Conservation (phyloP, 75 land plant species). For the Larix kaempferi region DNA sequence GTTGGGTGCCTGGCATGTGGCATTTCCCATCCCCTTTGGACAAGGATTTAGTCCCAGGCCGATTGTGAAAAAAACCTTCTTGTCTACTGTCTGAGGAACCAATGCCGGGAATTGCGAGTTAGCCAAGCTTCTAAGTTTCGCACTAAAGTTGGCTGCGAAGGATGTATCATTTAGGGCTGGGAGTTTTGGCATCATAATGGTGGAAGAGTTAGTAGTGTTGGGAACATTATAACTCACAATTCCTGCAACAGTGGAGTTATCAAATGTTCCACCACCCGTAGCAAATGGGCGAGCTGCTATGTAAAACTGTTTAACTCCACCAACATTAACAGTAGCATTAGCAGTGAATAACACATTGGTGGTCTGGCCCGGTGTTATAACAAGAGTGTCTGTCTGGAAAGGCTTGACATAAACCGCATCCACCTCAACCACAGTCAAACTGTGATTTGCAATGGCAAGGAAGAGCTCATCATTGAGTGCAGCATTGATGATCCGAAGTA, state of each 20-base stretch:
- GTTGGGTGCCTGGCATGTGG: too few relatives aligned
- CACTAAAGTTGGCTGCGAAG: conserved; percentile 10
- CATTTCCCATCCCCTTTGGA: too few relatives aligned
- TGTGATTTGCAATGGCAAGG: conserved; percentile 32
- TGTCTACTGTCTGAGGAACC: conserved; percentile 25
- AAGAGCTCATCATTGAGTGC: conserved; percentile 34
- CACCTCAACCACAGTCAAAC: conserved; percentile 31
- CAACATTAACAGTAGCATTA: not conserved
- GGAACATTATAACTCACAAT: not conserved
- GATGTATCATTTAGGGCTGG: conserved; percentile 14
- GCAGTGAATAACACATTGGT: conserved; percentile 29
- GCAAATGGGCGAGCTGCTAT: conserved; percentile 19
- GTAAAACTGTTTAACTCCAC: conserved; percentile 3
- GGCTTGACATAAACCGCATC: conserved; percentile 34
- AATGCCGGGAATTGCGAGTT: not conserved
- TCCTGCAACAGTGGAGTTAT: conserved; percentile 10
- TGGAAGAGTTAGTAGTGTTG: not conserved
- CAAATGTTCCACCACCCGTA: conserved; percentile 8
- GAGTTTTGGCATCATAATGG: not conserved
- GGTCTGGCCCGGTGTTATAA: conserved; percentile 39
- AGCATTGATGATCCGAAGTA: conserved; percentile 35
- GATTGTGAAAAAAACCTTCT: too few relatives aligned
- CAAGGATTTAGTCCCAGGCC: too few relatives aligned
- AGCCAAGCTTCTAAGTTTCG: not conserved
- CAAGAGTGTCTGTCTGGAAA: conserved; percentile 13